Base-by-base conservation (phyloP, 1,139 yeast genomes). In the Pichia terricola region DNA sequence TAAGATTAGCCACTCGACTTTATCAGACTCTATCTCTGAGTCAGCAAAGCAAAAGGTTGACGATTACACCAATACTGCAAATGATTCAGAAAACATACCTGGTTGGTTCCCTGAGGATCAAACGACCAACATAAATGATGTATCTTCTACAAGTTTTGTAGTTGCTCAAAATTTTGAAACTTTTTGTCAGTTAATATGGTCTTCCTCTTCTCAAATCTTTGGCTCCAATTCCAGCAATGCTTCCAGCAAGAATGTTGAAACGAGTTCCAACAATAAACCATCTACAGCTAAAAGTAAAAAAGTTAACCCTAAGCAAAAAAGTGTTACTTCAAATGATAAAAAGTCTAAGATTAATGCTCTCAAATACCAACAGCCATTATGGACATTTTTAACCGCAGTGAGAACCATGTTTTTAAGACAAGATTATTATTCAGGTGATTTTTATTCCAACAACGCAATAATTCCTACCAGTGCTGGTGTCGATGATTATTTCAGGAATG, bases 331-430 rank as follows among this genome's bases (percentile, higher is more conserved):
- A 26, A 35, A 36, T 38, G 41, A 58, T n/a, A 57, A 50, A 34
- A 52, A 49, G 34, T 47, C 48, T 42, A 56, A 50, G 44, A 41
- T 45, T 25, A 38, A 46, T n/a, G 41, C 46, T 28, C 42, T 45
- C 28, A 47, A 50, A 37, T 61, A 69, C 2, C 66, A 70, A 26
- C 84, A 78, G 54, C 87, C 88, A 3, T 60, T 81, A 28, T 81
- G 89, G 89, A 70, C 83, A 0, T 68, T 80, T 46, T 60, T 81
- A 6, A 80, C 82, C 4, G 83, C 84, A 0, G 63, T 74, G 25
- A 77, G 75, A 50, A 73, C 82, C 0, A 71, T 81, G 58, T 63
- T 72, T 42, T 65, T 65, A 26, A 67, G 68, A 38, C 75, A 75
- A 16, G 70, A 68, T 42, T 54, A 66, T 11, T 66, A 62, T 42